Percentiles rank a stretch among this genome's conserved stretches.
Conservation (phyloP, 192 early-diverging fungal species). For the Spizellomyces sp. region DNA sequence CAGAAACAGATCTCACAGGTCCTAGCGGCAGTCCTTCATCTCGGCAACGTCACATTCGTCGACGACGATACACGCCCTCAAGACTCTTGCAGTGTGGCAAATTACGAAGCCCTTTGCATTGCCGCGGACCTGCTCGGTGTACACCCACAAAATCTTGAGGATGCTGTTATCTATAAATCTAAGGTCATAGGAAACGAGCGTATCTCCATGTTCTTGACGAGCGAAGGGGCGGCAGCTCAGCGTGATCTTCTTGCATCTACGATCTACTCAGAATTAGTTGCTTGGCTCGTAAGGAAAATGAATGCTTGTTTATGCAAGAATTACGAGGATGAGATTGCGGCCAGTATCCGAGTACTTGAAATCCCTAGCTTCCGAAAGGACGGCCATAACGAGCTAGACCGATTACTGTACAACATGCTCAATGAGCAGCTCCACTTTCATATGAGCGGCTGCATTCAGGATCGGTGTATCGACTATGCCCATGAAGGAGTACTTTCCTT, state of each 20-base stretch:
- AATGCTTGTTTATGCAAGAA: conserved; percentile 75
- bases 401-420: conserved; percentile 78
- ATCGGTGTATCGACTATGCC: conserved; percentile 29
- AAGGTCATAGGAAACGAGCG: conserved; percentile 80
- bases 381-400: conserved; percentile 65
- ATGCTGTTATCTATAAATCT: conserved; percentile 79
- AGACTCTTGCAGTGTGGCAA: conserved; percentile 68
- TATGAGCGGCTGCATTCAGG: conserved; percentile 7
- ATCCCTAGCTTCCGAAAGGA: conserved; percentile 74
- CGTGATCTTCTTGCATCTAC: conserved; percentile 75
- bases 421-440: conserved; percentile 81
- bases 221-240: conserved; percentile 67
- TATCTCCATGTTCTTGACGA: conserved; percentile 79
- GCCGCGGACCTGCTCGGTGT: conserved; percentile 84
- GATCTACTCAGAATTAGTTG: conserved; percentile 75
- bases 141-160: conserved; percentile 67
- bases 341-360: conserved; percentile 85
- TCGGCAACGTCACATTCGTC: conserved; percentile 84
- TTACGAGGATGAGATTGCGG: conserved; percentile 56
- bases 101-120: conserved; percentile 73
- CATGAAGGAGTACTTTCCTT: conserved; percentile 31
- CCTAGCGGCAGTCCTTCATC: conserved; percentile 80
- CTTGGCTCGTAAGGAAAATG: conserved; percentile 83
- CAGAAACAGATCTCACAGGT: conserved; percentile 84
- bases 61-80: conserved; percentile 60